Percentiles rank a stretch among this genome's conserved stretches.
Conservation (phyloP, 192 early-diverging fungal genomes). For the Gryganskiella cystojenkinii region DNA sequence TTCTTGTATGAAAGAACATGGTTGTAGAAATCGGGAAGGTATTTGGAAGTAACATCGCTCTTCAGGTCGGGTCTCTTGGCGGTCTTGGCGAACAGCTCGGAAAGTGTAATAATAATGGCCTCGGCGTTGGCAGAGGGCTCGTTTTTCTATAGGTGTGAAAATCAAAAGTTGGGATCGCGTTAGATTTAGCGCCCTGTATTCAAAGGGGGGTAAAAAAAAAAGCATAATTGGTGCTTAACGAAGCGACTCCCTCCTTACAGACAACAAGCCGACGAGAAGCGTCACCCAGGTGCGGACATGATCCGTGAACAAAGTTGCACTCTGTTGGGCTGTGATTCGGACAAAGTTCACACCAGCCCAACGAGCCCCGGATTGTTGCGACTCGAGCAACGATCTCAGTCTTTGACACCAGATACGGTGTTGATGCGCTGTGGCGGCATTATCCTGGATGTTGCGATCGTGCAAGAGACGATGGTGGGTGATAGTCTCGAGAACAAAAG, state of each 20-base stretch:
- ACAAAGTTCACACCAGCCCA: conserved; percentile 64
- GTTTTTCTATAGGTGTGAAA: conserved; percentile 46
- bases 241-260: no score
- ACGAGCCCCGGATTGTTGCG: conserved; percentile 58
- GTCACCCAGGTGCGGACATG: conserved; percentile 56
- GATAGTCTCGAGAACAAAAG: conserved; percentile 63
- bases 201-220: background rate
- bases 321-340: conserved; percentile 60
- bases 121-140: conserved; percentile 53
- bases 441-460: conserved; percentile 34
- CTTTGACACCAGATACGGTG: conserved; percentile 65
- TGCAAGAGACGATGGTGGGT: conserved; percentile 51
- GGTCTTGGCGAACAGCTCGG: conserved; percentile 60
- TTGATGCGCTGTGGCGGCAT: no score
- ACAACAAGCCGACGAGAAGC: conserved; percentile 56
- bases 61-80: conserved; percentile 62
- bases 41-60: conserved; percentile 62
- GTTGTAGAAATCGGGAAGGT: conserved; percentile 62
- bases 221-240: no score
- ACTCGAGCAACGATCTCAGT: conserved; percentile 63
- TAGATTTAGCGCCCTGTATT: background rate
- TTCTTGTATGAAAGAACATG: conserved; percentile 53
- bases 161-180: background rate
- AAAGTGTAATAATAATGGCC: conserved; percentile 56
- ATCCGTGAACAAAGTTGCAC: conserved; percentile 44